Base-by-base conservation (phyloP, 345 rosid species). In the Litchi chinensis region DNA sequence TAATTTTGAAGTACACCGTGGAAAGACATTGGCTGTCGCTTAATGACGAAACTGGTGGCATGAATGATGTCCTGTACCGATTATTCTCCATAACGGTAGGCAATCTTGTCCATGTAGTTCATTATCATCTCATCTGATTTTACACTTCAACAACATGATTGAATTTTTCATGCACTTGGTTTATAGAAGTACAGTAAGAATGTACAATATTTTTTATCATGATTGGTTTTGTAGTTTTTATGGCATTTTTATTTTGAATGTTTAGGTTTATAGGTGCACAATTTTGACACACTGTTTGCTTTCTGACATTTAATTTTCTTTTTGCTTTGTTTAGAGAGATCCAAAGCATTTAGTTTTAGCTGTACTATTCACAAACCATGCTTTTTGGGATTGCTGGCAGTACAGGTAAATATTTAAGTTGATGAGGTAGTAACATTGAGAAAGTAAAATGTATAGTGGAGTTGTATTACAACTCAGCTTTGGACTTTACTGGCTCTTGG, bases 1-100 rank as follows among this genome's bases (percentile, higher is more conserved):
- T 89, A 62, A 79, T 89, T 32, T 37, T 59, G 21, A 75, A 70
- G 18, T 70, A 77, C 70, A 84, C 70, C 8, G 62, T 89, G 26
- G 87, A 87, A 73, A 79, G 87, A 21, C 92, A 89, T 57, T 89
- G 76, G 79, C 73, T 43, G 40, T 84, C 90, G 6, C 92, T 87
- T 10, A 89, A 89, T 37, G 90, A 89, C 50, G 92, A 89, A 83
- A 83, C 85, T 16, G 92, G 92, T 37, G 92, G 92, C 68, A 89
- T 89, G 92, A 89, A 89, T 68, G 92, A 89, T 68, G 79, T 87
- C 57, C 89, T 86, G 12, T 87, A 89, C 80, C 83, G 41, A 68
- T 68, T 89, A 71, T 89, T 70, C 63, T 79, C 50, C 28, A 56
- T 87, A 22, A 87, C 89, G 39, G 92, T 86, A 80, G 15, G 85